Evolutionary conservation across 108 stramenopile genomes (phyloP).

Genomic region (Nitzschia inconspicua): DNA sequence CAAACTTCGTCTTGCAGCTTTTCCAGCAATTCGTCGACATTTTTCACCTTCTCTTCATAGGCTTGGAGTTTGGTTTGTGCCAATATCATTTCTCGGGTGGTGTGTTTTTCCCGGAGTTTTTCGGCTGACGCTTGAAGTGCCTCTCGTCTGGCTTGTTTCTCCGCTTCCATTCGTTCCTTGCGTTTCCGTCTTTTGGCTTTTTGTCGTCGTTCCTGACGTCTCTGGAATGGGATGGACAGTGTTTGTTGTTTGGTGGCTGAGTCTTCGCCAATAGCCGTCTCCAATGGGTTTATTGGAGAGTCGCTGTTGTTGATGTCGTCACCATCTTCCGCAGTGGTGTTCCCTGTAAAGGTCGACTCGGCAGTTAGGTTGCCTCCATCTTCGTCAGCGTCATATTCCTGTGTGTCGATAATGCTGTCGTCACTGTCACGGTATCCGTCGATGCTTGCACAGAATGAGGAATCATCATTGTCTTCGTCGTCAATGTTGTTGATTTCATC

Average conservation of each 20-base stretch:
- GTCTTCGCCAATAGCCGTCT: not conserved
- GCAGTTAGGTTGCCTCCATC: too few species aligned
- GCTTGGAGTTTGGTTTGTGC: conserved; percentile 22
- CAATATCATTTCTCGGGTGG: conserved; percentile 23
- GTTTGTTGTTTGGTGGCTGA: not conserved
- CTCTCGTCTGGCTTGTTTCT: conserved; percentile 2
- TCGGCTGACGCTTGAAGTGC: not conserved
- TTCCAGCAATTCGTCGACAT: conserved; percentile 38
- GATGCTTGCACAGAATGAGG: too few species aligned
- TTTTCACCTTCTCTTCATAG: conserved; percentile 18
- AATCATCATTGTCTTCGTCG: too few species aligned
- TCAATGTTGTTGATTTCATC: not conserved
- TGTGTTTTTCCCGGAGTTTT: conserved; percentile 4
- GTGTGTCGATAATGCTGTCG: too few species aligned
- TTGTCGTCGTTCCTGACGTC: not conserved
- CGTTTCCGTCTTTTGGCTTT: conserved; percentile 8
- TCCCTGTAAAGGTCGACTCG: too few species aligned
- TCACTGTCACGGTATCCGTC: too few species aligned
- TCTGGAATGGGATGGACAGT: conserved; percentile 12
- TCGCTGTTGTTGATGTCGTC: too few species aligned
- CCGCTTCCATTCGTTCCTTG: not conserved
- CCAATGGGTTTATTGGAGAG: too few species aligned
- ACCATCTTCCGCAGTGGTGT: too few species aligned
- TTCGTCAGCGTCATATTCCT: too few species aligned
- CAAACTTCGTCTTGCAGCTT: conserved; percentile 43